Base-by-base conservation (phyloP, 257 asterid species). In the Ballota nigra region DNA sequence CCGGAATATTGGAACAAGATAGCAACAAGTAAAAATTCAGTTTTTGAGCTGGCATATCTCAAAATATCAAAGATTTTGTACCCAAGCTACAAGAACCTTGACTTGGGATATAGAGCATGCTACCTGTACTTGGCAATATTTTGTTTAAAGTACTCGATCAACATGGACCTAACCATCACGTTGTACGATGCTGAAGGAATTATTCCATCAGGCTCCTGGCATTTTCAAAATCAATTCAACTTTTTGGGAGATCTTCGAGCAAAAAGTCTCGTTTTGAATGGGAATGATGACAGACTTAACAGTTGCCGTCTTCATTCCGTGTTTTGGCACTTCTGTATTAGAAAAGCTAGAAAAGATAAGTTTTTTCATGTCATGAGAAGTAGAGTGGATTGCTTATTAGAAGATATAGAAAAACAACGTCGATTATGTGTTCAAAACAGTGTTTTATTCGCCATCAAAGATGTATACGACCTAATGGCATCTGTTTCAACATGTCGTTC, bases 91-190 rank as follows among this genome's bases (percentile, higher is more conserved):
- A 20, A 11, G 29, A 0, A 53, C 60, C 26, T 18, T 0, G 22
- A 3, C 4, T 2, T 2, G 10, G 56, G 7, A 52, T 33, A 1
- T 33, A 64, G 19, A 22, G 4, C 59, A 2, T 63, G 79, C 43
- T 68, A 78, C 56, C 70, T 75, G 2, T 62, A 60, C 1, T 47
- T 74, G 68, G 78, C 61, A 7, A 69, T 18, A 26, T 56, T 66
- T 41, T 66, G 53, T 8, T 41, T 18, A 13, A 76, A 70, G 26
- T 5, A 16, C 5, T 66, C 38, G 12, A 59, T 81, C 18, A 28
- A 28, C 0, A 31, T 10, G 5, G 26, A 22, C 8, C 70, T 26
- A 59, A 29, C 57, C 13, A 2, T 55, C 13, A 22, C 1, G n/a
- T 2, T 74, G n/a, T 74, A 51, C 62, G 11, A 6, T 41, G 53